Base-by-base conservation (phyloP, 768 basidiomycete species). In the Leccinum subgranulosum region DNA sequence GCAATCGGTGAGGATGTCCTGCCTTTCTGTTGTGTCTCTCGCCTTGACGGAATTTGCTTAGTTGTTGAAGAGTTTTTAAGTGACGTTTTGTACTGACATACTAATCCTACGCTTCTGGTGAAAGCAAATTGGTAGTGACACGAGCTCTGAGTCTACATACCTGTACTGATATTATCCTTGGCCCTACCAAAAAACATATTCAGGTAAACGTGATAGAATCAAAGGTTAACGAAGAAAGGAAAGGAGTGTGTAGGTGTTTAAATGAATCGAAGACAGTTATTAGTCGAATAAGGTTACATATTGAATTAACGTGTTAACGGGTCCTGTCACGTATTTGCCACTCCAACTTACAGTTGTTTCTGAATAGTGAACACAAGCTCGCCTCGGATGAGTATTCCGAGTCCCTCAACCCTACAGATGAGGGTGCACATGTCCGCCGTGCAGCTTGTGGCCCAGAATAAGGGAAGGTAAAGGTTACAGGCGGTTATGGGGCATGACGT, bases 1-100 rank as follows among this genome's bases (percentile, higher is more conserved):
- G 0, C 15, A 33, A 49, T 28, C 91, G 68, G 90, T 90, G 55
- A 61, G 68, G 15, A 3, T 48, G 9, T 56, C 3, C 7, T 7
- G 1, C 36, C 0, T 14, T 23, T 28, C 12, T 39, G 39, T 21
- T 2, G 5, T 1, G 2, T 47, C 2, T 23, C 9, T 48, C 19
- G n/a, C 17, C 5, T 47, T 49, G 29, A 59, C 6, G 14, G 10
- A 15, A 53, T 55, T 7, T 15, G 2, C 6, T 3, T 19, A 66
- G 65, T 28, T 65, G 52, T 49, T 65, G 36, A 60, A 66, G 49
- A 66, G 45, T 19, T 57, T 57, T 66, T 34, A 56, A 47, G 12
- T n/a, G n/a, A 9, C 1, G 2, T 6, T 11, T 23, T n/a, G 45
- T 46, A 46, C 23, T 33, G 47, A 17, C 17, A 47, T 39, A 27